Evolutionary conservation across 257 asterid genomes (phyloP).

Genomic region (Solanum infundibuliforme): DNA sequence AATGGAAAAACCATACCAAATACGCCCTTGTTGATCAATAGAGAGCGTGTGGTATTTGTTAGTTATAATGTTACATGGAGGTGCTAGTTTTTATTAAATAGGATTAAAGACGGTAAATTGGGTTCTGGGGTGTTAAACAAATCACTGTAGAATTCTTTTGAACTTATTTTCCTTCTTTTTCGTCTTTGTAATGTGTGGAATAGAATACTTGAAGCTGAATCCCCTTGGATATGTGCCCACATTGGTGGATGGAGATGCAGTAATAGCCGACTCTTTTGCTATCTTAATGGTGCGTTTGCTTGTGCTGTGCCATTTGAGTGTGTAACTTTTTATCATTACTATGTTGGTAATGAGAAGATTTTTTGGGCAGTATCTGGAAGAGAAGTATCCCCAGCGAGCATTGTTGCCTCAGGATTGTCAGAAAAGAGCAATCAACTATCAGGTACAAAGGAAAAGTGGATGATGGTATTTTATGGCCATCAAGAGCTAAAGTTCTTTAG

Average conservation of each 20-base stretch:
- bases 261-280: constrained; percentile 69
- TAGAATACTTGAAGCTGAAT: constrained; percentile 81
- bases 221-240: constrained; percentile 73
- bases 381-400: constrained; percentile 77
- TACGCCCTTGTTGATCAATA: background rate
- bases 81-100: background rate
- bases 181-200: constrained; percentile 7
- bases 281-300: constrained; percentile 57
- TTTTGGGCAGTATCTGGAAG: constrained; percentile 66
- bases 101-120: background rate
- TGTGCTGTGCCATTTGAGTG: background rate
- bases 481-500: background rate
- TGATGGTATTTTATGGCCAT: background rate
- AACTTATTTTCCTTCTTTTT: background rate
- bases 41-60: background rate
- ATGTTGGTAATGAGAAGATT: background rate
- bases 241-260: constrained; percentile 66
- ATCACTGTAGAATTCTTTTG: background rate
- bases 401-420: constrained; percentile 72
- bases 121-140: background rate
- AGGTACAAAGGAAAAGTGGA: constrained; percentile 23
- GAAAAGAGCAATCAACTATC: constrained; percentile 47
- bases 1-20: background rate
- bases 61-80: background rate
- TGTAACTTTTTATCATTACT: background rate